These are phyloP conservation scores for Castanopsis chinensis DNA, from an alignment of 306 rosid genomes.

Conservation along the genomic window DNA sequence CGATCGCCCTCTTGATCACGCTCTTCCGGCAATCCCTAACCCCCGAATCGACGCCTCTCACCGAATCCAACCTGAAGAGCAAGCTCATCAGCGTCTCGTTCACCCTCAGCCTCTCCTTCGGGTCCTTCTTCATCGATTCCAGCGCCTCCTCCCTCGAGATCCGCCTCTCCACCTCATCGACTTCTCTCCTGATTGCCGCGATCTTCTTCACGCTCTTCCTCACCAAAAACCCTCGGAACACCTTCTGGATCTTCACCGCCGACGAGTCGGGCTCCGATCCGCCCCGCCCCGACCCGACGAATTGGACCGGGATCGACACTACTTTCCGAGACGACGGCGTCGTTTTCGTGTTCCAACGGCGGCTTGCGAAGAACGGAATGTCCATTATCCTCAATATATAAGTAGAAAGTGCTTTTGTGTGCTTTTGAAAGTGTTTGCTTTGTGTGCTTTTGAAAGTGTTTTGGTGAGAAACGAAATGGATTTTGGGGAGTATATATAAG, in stretches of 20 bases:
- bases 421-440: rapidly evolving
- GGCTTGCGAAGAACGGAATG: slow-evolving; percentile 18
- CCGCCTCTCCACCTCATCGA: slow-evolving; percentile 39
- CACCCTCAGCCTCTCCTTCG: slow-evolving; percentile 52
- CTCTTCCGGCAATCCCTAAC: slow-evolving; percentile 60
- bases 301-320: slow-evolving; percentile 58
- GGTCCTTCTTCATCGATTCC: slow-evolving; percentile 37
- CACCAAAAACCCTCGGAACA: slow-evolving; percentile 53
- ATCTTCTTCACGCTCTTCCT: slow-evolving; percentile 61
- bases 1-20: slow-evolving; percentile 56
- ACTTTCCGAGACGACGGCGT: slow-evolving; percentile 39
- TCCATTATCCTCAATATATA: slow-evolving; percentile 20
- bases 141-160: slow-evolving; percentile 18
- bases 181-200: slow-evolving; percentile 35
- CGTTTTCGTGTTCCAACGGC: slow-evolving; percentile 18
- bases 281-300: slow-evolving; percentile 23
- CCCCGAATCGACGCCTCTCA: slow-evolving; percentile 45
- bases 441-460: too few relatives aligned
- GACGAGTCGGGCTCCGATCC: too few relatives aligned
- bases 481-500: too few relatives aligned
- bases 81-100: slow-evolving; percentile 63
- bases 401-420: neutral
- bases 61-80: slow-evolving; percentile 60
- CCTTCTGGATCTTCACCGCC: slow-evolving; percentile 60
- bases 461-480: too few relatives aligned